Conservation (phyloP, 768 basidiomycete species). For the Cystofilobasidium ferigula region DNA sequence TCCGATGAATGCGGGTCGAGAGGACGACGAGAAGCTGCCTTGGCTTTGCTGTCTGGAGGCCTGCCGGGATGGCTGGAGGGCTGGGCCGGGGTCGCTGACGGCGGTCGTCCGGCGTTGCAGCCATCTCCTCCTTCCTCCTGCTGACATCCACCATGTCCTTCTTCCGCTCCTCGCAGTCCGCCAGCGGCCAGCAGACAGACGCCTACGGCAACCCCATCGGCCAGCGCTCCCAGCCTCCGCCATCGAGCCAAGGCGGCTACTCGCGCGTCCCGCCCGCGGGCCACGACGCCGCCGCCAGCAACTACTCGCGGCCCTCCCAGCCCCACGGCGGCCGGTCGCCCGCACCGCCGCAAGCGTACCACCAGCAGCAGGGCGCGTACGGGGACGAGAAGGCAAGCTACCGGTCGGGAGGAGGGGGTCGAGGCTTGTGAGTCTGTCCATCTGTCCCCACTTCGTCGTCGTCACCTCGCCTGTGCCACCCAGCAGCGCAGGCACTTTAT, state of each 20-base stretch:
- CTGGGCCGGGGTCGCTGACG: too few species aligned
- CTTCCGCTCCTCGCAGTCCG: background rate
- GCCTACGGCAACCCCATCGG: slow-evolving; percentile 8
- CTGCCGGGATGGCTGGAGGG: too few species aligned
- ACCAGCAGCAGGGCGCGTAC: background rate
- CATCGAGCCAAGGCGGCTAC: background rate
- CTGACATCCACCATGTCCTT: background rate
- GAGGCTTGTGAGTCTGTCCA: background rate
- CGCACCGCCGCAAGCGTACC: background rate
- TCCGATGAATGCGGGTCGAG: too few species aligned
- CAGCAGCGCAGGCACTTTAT: too few species aligned
- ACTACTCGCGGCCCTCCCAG: background rate
- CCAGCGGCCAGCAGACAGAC: background rate
- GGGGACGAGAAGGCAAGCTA: background rate
- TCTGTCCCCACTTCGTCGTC: background rate
- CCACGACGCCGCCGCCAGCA: background rate
- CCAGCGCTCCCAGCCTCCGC: background rate
- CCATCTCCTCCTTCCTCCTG: background rate
- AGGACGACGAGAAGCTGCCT: too few species aligned
- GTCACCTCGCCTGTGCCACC: too few species aligned
- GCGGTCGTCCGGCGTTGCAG: too few species aligned
- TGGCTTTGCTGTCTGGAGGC: too few species aligned
- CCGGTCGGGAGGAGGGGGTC: background rate
- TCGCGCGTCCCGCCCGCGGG: background rate
- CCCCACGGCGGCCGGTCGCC: background rate